Evolutionary conservation across 257 asterid genomes (phyloP).

Genomic region (Solanum tacnaense): DNA sequence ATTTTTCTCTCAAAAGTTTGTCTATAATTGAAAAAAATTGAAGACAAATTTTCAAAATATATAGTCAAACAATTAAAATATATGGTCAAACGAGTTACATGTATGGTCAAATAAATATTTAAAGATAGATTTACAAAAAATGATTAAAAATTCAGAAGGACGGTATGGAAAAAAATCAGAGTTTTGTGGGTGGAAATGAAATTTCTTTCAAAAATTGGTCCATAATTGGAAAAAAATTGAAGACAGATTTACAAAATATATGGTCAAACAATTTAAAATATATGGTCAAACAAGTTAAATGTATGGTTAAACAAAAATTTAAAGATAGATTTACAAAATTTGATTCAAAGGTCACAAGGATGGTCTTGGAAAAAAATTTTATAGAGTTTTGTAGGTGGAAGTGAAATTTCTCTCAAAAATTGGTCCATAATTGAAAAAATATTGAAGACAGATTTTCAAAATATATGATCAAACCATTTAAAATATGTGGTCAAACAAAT

Average conservation of each 20-base stretch:
- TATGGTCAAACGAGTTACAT: background rate
- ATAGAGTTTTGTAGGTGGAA: background rate
- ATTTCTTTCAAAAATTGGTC: background rate
- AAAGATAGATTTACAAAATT: too few species aligned
- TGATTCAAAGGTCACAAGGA: too few species aligned
- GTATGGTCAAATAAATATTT: background rate
- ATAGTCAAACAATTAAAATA: background rate
- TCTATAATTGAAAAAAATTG: background rate
- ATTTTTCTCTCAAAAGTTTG: background rate
- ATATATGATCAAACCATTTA: too few species aligned
- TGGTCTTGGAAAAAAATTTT: too few species aligned
- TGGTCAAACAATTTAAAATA: background rate
- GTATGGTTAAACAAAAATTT: too few species aligned
- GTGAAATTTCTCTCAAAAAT: background rate
- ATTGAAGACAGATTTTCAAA: background rate
- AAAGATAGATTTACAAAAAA: background rate
- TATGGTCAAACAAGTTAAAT: background rate
- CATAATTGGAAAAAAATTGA: background rate
- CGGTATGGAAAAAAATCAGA: rapidly evolving
- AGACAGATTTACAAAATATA: rapidly evolving
- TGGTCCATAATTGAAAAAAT: background rate
- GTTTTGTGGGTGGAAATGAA: background rate
- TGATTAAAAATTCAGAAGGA: background rate
- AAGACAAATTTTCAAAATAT: background rate
- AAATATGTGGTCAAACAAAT: background rate